Evolutionary conservation across 345 rosid species (phyloP), one percentile per base, ranked within the genome.

Genomic region (Populus nigra): DNA sequence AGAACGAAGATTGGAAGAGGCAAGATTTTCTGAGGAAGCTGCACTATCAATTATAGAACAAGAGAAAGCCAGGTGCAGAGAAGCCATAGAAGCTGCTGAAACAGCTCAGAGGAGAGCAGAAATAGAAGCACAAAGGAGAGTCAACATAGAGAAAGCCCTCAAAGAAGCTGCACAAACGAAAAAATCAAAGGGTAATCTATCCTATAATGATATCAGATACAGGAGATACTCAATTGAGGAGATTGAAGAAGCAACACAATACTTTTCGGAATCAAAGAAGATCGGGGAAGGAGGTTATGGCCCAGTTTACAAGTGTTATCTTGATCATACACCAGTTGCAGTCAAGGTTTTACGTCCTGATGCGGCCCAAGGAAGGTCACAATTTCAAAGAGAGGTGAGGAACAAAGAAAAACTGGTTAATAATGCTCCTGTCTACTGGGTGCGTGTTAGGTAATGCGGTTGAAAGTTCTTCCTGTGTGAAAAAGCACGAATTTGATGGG

Each of bases 241-340:
- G 82, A 88, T 96, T 68, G 97, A 96, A 83, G 70, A 76, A 69
- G 98, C 97, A 22, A 96, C 99, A 8, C 83, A 89, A 36, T 76
- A 45, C 84, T 96, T 96, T 33, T 36, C 85, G 6, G 66, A 63
- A 22, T 80, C 88, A 38, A 84, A 74, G 77, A 91, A 90, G 87
- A 89, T 96, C 8, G 98, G 98, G 0, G 98, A 93, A 89, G 99
- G 99, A 50, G 99, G 99, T 36, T 93, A 96, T 72, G 99, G 99
- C 43, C 97, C 98, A 1, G 99, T 96, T 39, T 96, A 69, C 69
- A 90, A 85, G 86, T 89, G 99, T 65, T 74, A 79, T 57, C 94
- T 96, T 65, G 98, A 93, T 85, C 96, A 93, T 78, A 96, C 97
- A 17, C 84, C 90, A 1, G 95, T 88, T 29, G 97, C 99, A 55